Evolutionary conservation across 768 basidiomycete species (phyloP).

Genomic region (Boletellus emodensis): DNA sequence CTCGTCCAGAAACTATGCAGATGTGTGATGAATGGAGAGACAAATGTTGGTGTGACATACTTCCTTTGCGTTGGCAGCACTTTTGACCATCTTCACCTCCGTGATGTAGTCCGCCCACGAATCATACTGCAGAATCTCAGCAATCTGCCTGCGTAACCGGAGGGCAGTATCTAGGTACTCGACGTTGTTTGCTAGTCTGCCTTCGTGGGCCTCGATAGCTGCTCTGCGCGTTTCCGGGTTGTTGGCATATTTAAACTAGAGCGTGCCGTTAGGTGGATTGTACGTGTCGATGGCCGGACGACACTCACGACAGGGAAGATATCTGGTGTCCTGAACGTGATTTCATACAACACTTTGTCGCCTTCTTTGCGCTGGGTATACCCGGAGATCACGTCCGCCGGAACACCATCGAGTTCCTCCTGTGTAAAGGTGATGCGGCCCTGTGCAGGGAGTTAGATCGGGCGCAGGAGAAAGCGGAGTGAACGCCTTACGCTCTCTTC

Average conservation of each 20-base stretch:
- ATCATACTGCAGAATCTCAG: constrained; percentile 62
- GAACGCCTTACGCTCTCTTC: constrained; percentile 65
- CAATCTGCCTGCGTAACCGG: constrained; percentile 65
- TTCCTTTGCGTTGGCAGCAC: constrained; percentile 53
- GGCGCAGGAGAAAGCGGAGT: background rate
- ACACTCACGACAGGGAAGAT: constrained; percentile 67
- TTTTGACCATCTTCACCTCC: constrained; percentile 84
- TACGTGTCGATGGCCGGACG: background rate
- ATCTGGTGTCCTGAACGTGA: constrained; percentile 81
- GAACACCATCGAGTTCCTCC: constrained; percentile 79
- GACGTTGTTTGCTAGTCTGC: constrained; percentile 63
- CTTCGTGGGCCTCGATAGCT: constrained; percentile 67
- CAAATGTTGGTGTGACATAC: constrained; percentile 32
- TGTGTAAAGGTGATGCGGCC: constrained; percentile 59
- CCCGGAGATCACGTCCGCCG: constrained; percentile 73
- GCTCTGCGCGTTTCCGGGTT: constrained; percentile 62
- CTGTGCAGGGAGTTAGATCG: constrained; percentile 33
- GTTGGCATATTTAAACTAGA: constrained; percentile 76
- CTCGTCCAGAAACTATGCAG: constrained; percentile 66
- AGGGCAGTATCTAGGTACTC: constrained; percentile 66
- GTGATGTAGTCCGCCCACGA: constrained; percentile 85
- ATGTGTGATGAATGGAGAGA: background rate
- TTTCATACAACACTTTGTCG: constrained; percentile 57
- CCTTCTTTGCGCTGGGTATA: constrained; percentile 64
- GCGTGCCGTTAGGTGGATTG: background rate